Evolutionary conservation across 192 early-diverging fungal genomes (phyloP).

Genomic region (Cetraspora pellucida): DNA sequence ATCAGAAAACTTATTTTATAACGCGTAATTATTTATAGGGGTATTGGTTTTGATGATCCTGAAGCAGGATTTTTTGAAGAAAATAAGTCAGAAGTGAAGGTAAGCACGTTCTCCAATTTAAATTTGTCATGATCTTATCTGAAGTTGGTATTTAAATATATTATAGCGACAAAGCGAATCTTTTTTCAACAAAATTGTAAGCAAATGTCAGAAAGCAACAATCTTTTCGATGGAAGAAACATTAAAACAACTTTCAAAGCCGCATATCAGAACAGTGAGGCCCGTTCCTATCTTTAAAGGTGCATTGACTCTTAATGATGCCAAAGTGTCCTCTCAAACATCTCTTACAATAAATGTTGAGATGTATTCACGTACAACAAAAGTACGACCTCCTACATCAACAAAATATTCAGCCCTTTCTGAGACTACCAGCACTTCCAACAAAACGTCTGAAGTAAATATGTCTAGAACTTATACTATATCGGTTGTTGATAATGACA

Average conservation of each 20-base stretch:
- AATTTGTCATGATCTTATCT: background rate
- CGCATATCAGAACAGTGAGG: slow-evolving; percentile 58
- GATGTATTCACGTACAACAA: slow-evolving; percentile 59
- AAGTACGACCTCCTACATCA: slow-evolving; percentile 55
- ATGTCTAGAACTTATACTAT: slow-evolving; percentile 38
- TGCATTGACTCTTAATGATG: slow-evolving; percentile 57
- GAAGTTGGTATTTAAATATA: background rate
- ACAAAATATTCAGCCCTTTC: slow-evolving; percentile 68
- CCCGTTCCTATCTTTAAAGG: slow-evolving; percentile 59
- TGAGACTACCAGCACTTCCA: slow-evolving; percentile 40
- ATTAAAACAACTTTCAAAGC: slow-evolving; percentile 41
- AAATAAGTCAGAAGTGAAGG: slow-evolving; percentile 36
- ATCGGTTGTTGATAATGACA: slow-evolving; percentile 35
- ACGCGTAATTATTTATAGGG: background rate
- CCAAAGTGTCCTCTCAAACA: slow-evolving; percentile 41
- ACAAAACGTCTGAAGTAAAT: slow-evolving; percentile 46
- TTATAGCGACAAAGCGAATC: slow-evolving; percentile 52
- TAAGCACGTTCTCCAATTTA: slow-evolving; percentile 4
- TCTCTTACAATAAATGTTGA: slow-evolving; percentile 55
- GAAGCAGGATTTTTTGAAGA: slow-evolving; percentile 30
- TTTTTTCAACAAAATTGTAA: slow-evolving; percentile 52
- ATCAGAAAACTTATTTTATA: background rate
- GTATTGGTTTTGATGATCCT: slow-evolving; percentile 33
- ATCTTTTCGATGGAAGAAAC: slow-evolving; percentile 57
- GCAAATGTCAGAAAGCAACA: slow-evolving; percentile 28